These are phyloP conservation scores for Solanum phureja DNA, from an alignment of 257 asterid genomes.

Conservation along the genomic window DNA sequence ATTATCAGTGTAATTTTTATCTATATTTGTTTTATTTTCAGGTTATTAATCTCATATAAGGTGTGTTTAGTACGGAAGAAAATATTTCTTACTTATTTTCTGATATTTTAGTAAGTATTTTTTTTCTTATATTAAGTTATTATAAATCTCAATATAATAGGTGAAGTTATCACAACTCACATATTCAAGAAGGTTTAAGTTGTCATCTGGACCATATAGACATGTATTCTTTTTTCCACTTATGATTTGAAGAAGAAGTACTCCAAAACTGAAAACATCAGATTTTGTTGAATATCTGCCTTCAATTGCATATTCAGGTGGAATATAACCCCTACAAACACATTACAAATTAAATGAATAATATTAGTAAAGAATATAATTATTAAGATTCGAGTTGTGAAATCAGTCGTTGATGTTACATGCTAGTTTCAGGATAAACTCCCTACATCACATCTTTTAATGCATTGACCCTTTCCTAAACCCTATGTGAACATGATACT, in stretches of 20 bases:
- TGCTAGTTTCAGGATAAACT: neutral
- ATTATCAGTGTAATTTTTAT: too few species aligned
- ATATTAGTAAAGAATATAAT: neutral
- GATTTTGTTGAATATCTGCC: conserved; percentile 27
- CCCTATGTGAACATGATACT: too few species aligned
- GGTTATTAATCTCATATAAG: neutral
- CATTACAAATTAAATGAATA: neutral
- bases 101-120: neutral
- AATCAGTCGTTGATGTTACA: neutral
- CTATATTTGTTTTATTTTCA: neutral
- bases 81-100: too few species aligned
- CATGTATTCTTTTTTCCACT: conserved; percentile 20
- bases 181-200: conserved; percentile 14
- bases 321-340: conserved; percentile 24
- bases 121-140: too few species aligned
- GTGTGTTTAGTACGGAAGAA: neutral
- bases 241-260: conserved; percentile 23
- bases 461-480: too few species aligned
- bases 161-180: conserved; percentile 4
- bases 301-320: conserved; percentile 22
- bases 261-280: conserved; percentile 29
- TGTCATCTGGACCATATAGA: conserved; percentile 10
- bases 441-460: neutral
- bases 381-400: neutral
- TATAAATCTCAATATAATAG: neutral